Evolutionary conservation across 2,329 filamentous ascomycete genomes (phyloP).

Genomic region (Colletotrichum eremochloae): DNA sequence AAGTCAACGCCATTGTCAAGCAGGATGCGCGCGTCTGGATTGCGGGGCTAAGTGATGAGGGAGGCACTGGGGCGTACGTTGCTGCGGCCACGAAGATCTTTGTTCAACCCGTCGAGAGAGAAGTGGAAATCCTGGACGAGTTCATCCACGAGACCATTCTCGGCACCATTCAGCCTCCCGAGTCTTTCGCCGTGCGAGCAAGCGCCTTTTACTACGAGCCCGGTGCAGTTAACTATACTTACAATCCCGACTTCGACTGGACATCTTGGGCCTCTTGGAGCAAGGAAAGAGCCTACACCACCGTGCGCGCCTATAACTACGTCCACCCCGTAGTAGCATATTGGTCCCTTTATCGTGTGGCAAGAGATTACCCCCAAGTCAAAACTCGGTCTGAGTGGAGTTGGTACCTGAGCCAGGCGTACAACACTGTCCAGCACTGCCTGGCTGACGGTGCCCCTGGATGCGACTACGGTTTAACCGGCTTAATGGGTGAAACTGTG

Average conservation of each 20-base stretch:
- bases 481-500: conserved; percentile 72
- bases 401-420: conserved; percentile 70
- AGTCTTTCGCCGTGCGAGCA: conserved; percentile 58
- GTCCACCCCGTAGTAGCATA: conserved; percentile 68
- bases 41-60: conserved; percentile 71
- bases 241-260: conserved; percentile 62
- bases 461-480: conserved; percentile 57
- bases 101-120: conserved; percentile 61
- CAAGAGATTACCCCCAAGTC: conserved; percentile 59
- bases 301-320: conserved; percentile 70
- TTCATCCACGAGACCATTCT: conserved; percentile 67
- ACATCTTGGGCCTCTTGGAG: conserved; percentile 44
- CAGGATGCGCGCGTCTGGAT: conserved; percentile 69
- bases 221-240: conserved; percentile 56
- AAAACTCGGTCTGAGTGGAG: conserved; percentile 54
- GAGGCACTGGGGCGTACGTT: conserved; percentile 67
- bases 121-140: conserved; percentile 66
- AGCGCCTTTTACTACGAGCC: conserved; percentile 71
- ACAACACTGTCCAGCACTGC: conserved; percentile 60
- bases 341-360: conserved; percentile 70
- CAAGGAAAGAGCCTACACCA: conserved; percentile 57
- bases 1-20: conserved; percentile 56
- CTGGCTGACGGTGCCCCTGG: conserved; percentile 53
- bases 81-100: conserved; percentile 68
- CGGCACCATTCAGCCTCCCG: conserved; percentile 58